Conservation (phyloP, 306 rosid species). For the Erythrophleum fordii region DNA sequence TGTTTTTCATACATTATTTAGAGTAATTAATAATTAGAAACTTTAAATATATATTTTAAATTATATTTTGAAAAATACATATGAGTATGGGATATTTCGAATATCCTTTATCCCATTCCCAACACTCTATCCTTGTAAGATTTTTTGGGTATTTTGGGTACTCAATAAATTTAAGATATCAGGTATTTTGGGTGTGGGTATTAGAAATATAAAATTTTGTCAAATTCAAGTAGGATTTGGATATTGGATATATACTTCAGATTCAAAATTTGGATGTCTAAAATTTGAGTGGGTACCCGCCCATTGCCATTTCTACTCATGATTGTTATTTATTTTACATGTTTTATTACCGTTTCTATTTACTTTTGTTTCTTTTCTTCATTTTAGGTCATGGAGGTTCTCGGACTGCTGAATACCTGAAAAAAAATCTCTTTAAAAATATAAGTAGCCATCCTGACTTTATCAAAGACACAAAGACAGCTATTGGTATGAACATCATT, state of each 20-base stretch:
- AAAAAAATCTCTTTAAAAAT: slow-evolving; percentile 76
- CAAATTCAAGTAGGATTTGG: neutral
- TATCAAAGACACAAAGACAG: slow-evolving; percentile 78
- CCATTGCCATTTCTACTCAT: neutral
- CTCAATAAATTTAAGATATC: no score
- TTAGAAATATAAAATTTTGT: neutral
- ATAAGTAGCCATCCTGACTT: slow-evolving; percentile 79
- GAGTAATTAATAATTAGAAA: no score
- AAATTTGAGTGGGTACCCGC: neutral
- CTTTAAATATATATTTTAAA: no score
- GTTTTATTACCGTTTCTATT: slow-evolving; percentile 13
- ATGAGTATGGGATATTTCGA: no score
- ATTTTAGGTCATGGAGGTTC: slow-evolving; percentile 88
- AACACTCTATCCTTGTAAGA: neutral
- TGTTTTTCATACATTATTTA: no score
- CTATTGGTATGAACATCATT: slow-evolving; percentile 62
- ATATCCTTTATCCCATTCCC: no score
- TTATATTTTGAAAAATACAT: no score
- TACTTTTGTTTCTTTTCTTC: slow-evolving; percentile 23
- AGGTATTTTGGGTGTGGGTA: neutral
- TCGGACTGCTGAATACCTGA: slow-evolving; percentile 82
- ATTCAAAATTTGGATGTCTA: neutral
- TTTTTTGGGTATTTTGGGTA: neutral
- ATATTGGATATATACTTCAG: neutral
- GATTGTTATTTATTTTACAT: slow-evolving; percentile 3